Percentiles rank a stretch among this genome's conserved stretches.
These are phyloP conservation scores for Nemania serpens DNA, from an alignment of 2,329 filamentous ascomycete genomes.

Conservation along the genomic window DNA sequence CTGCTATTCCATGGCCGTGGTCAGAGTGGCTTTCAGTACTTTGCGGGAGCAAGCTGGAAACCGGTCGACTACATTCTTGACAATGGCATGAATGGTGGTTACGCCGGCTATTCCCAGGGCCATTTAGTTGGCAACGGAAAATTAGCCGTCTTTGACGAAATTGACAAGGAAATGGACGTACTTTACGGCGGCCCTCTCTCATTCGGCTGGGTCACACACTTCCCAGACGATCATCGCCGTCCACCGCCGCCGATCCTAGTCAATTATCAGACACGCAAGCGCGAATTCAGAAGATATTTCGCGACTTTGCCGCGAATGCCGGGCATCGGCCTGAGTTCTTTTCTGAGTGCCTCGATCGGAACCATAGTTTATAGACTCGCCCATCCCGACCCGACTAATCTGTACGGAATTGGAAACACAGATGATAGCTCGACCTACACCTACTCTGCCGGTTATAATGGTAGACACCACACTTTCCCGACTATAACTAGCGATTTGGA, in stretches of 20 bases:
- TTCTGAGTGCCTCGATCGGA: not conserved
- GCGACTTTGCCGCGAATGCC: not conserved
- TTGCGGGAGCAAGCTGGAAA: not conserved
- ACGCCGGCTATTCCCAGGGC: not conserved
- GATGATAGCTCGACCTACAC: not conserved
- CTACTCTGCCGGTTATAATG: not conserved
- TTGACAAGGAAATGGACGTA: constrained; percentile 5
- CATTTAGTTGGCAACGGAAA: not conserved
- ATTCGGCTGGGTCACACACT: constrained; percentile 9
- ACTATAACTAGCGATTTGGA: not conserved
- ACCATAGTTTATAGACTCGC: not conserved
- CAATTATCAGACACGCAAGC: not conserved
- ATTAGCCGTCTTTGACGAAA: constrained; percentile 1
- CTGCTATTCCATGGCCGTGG: not conserved
- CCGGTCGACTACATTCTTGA: not conserved
- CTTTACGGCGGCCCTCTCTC: constrained; percentile 2
- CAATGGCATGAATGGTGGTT: not conserved
- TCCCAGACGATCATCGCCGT: not conserved
- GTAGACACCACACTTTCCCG: not conserved
- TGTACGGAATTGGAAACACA: not conserved
- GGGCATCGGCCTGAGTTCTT: not conserved
- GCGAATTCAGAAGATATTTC: not conserved
- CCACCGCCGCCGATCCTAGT: not conserved
- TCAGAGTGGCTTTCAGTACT: not conserved
- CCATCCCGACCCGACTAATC: not conserved